These are phyloP conservation scores for Teunomyces gatunensis DNA, from an alignment of 805 yeast species.

Conservation along the genomic window DNA sequence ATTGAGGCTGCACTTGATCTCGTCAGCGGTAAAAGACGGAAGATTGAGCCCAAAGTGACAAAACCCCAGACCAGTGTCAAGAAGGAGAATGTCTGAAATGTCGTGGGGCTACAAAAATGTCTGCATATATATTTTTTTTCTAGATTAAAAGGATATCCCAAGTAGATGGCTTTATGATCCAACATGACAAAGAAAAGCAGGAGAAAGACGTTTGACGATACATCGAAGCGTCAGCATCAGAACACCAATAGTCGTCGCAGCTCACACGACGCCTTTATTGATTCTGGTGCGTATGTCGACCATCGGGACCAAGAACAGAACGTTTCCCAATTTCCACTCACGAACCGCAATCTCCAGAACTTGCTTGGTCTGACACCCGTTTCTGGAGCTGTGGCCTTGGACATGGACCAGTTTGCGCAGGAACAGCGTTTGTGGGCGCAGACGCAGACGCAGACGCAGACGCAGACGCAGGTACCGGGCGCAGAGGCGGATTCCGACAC, in stretches of 20 bases:
- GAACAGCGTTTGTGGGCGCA: conserved; percentile 24
- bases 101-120: too few relatives aligned
- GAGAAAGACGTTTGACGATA: conserved; percentile 1
- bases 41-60: not conserved
- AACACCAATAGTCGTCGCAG: conserved; percentile 4
- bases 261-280: conserved; percentile 6
- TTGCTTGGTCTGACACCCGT: conserved; percentile 15
- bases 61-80: not conserved
- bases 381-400: conserved; percentile 29
- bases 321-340: conserved; percentile 26
- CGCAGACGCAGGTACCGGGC: not conserved
- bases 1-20: conserved; percentile 48
- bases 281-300: conserved; percentile 26
- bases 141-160: too few relatives aligned
- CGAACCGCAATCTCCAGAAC: conserved; percentile 35
- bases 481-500: conserved; percentile 13
- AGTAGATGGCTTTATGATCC: not conserved
- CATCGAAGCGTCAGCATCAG: not conserved
- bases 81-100: too few relatives aligned
- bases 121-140: too few relatives aligned
- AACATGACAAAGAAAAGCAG: not conserved
- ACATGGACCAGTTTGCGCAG: conserved; percentile 37
- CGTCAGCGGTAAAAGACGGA: too few relatives aligned
- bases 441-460: not conserved
- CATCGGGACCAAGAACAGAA: conserved; percentile 21